Conservation (phyloP, 108 stramenopile species). For the Fistulifera solaris region DNA sequence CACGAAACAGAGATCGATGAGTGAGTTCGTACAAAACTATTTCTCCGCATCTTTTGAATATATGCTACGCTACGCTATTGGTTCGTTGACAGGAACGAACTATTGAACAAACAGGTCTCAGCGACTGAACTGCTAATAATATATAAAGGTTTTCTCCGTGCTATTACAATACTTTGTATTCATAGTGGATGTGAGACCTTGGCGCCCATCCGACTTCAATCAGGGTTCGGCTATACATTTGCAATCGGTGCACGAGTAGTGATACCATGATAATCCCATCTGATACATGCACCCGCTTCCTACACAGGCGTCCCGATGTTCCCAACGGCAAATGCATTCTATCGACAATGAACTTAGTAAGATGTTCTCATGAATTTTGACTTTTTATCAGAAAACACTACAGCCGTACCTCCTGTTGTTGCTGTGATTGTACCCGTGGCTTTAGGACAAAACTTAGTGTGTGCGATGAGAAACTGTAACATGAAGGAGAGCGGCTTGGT, state of each 20-base stretch:
- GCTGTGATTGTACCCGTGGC: conserved; percentile 60
- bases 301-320: conserved; percentile 64
- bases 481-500: no score
- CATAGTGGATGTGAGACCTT: no score
- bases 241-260: conserved; percentile 71
- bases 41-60: neutral
- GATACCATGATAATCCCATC: conserved; percentile 75
- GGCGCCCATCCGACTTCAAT: no score
- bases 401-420: conserved; percentile 62
- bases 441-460: conserved; percentile 50
- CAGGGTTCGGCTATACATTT: conserved; percentile 58
- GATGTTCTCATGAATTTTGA: neutral
- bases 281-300: conserved; percentile 66
- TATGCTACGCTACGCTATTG: neutral
- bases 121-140: no score
- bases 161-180: no score
- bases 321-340: conserved; percentile 88
- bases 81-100: no score
- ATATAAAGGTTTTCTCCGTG: no score
- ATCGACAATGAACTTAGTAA: conserved; percentile 5
- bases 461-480: no score
- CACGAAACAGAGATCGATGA: neutral
- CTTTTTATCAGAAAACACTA: neutral
- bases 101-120: no score
- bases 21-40: neutral